Base-by-base conservation (phyloP, 192 early-diverging fungal species). In the Glomus cerebriforme region DNA sequence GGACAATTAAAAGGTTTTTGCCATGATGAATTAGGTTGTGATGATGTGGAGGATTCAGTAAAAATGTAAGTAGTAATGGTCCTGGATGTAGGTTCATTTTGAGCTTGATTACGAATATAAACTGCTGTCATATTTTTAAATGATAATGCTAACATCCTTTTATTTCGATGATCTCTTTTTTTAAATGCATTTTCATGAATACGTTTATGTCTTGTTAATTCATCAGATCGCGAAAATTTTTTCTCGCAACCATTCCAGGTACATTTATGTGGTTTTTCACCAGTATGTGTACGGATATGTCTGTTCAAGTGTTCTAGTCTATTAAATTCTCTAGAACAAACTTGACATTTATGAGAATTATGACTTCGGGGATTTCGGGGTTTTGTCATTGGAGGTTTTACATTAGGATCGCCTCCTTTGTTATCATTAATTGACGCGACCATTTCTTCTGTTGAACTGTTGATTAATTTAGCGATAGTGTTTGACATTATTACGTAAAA, bases 141-240 rank as follows among this genome's bases (percentile, higher is more conserved):
- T 8, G 59, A 62, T 9, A 63, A n/a, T 5, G n/a, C 29, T 5
- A 63, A 22, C 35, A 58, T 73, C 47, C 19, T 73, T 58, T 27
- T 47, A 3, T 47, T 58, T 7, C 45, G 22, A 35, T 35, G 34
- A 27, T 75, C 59, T 63, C 54, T 73, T 59, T 27, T 74, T 17
- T 54, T 74, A 26, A 54, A 49, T 7, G 43, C 82, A 65, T 64
- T 88, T 83, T 66, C 84, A 64, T 91, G 91, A 24, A 87, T 89
- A 66, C 88, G 85, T 13, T 85, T 81, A 58, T 95, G 93, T 64
- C 91, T 88, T 60, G 88, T 86, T 24, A 95, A 83, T 17, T 90
- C 91, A 80, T 93, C 93, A 43, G 90, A 91, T n/a, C 92, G 88
- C 32, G 92, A 91, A 86, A 95, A 95, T 54, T 82, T 86, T 79